Base-by-base conservation (phyloP, 352 stramenopile species). In the Phytophthora foliorum region DNA sequence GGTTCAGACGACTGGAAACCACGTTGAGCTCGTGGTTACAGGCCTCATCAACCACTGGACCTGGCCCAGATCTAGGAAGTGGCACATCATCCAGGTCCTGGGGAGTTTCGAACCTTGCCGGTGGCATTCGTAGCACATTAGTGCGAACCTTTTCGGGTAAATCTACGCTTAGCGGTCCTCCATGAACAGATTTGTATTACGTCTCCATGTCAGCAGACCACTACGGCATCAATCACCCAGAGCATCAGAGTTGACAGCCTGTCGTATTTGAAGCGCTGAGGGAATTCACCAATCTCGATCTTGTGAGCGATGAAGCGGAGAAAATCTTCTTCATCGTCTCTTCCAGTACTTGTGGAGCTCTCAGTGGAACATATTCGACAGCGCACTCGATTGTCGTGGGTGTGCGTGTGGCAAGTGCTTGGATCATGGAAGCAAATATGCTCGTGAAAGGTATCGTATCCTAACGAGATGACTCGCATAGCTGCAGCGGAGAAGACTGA, bases 401-500 rank as follows among this genome's bases (percentile, higher is more conserved):
- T 14, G 10, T 22, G 21, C 7, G 57, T 58, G 29, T 78, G 62
- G 32, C 24, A 73, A 17, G 16, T 58, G n/a, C n/a, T 60, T 21
- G 60, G 19, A 34, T 77, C 25, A 56, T 91, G 81, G 0, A 1
- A 46, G 57, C 82, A 92, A 29, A 83, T 58, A 21, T 80, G 74
- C 0, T 57, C 50, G 44, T 78, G 61, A 59, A 91, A 91, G 0
- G 74, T 59, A 58, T 93, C 82, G n/a, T 72, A 88, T 2, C 82
- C 85, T 3, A 90, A 66, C 1, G 81, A 75, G 34, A 93, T 73
- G 44, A 81, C 60, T 42, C 57, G 74, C 70, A 90, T 70, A 6
- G 69, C 80, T 32, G 67, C 39, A 6, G 71, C 78, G 4, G 85
- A 90, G 39, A 93, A 93, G n/a, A 93, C 75, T 2, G 73, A 52